Evolutionary conservation across 805 yeast genomes (phyloP).

Genomic region (Saccharomycopsis olivae): DNA sequence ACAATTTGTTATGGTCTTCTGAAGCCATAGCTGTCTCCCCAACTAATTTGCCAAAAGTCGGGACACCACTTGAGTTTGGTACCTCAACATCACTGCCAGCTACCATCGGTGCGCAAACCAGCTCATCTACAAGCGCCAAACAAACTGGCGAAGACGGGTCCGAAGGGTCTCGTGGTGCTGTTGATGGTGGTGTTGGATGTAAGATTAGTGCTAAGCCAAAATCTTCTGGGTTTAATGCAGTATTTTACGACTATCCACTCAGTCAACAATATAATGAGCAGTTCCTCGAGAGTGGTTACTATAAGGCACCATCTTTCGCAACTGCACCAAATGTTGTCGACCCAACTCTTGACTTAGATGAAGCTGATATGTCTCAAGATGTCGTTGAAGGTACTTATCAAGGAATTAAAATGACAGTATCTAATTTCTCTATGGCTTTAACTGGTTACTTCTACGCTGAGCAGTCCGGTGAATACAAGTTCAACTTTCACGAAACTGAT

Average conservation of each 20-base stretch:
- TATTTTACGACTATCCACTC: slow-evolving; percentile 1
- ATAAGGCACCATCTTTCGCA: background rate
- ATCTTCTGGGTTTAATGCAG: slow-evolving; percentile 4
- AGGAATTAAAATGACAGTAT: slow-evolving; percentile 14
- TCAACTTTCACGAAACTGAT: slow-evolving; percentile 22
- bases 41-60: too few relatives aligned
- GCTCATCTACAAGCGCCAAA: background rate
- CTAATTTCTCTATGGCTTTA: slow-evolving; percentile 21
- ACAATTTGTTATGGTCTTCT: too few relatives aligned
- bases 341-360: background rate
- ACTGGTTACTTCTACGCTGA: slow-evolving; percentile 23
- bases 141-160: slow-evolving; percentile 1
- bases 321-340: slow-evolving; percentile 2
- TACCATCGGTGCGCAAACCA: too few relatives aligned
- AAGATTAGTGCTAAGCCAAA: background rate
- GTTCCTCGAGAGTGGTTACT: slow-evolving; percentile 1
- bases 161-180: too few relatives aligned
- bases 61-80: too few relatives aligned
- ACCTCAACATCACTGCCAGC: too few relatives aligned
- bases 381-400: background rate
- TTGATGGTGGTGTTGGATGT: background rate
- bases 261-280: background rate
- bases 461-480: slow-evolving; percentile 23
- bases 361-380: slow-evolving; percentile 1
- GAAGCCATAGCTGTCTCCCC: too few relatives aligned